A percentile compares a stretch with the other conserved stretches of the same genome.
Conservation (phyloP, 192 early-diverging fungal species). For the Coemansia aciculifera region DNA sequence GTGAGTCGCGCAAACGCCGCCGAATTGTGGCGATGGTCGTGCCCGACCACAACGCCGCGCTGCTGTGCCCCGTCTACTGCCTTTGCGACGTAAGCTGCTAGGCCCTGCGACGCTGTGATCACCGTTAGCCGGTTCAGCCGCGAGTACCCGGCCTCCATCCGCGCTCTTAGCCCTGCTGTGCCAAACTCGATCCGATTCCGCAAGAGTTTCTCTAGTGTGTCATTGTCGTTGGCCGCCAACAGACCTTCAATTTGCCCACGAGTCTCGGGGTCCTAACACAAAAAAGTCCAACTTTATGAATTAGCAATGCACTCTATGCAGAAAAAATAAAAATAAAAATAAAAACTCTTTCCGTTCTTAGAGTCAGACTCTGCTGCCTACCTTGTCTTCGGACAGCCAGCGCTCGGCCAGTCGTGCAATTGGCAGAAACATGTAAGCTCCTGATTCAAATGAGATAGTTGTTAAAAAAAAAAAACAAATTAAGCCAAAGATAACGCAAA, state of each 20-base stretch:
- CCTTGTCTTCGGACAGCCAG: slow-evolving; percentile 50
- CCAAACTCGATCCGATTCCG: slow-evolving; percentile 74
- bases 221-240: slow-evolving; percentile 21
- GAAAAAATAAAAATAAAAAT: not conserved
- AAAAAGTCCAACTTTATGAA: not conserved
- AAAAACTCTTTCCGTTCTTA: not conserved
- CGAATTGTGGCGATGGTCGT: slow-evolving; percentile 93
- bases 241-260: slow-evolving; percentile 45
- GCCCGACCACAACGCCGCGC: slow-evolving; percentile 88
- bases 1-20: slow-evolving; percentile 77
- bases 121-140: slow-evolving; percentile 93
- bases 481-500: not conserved
- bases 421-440: slow-evolving; percentile 9
- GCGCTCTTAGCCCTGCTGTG: slow-evolving; percentile 83
- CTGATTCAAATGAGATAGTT: not conserved
- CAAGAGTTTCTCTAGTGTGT: slow-evolving; percentile 36
- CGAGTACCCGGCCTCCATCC: slow-evolving; percentile 93
- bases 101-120: slow-evolving; percentile 89
- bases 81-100: slow-evolving; percentile 67
- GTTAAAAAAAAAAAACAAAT: not conserved
- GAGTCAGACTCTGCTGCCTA: not conserved
- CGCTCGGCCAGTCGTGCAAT: slow-evolving; percentile 31
- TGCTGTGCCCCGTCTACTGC: slow-evolving; percentile 58
- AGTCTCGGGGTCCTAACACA: slow-evolving; percentile 42
- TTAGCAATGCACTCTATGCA: not conserved